Evolutionary conservation across 805 yeast genomes (phyloP), one percentile per base, ranked within the genome.

Genomic region (Metschnikowia matae): DNA sequence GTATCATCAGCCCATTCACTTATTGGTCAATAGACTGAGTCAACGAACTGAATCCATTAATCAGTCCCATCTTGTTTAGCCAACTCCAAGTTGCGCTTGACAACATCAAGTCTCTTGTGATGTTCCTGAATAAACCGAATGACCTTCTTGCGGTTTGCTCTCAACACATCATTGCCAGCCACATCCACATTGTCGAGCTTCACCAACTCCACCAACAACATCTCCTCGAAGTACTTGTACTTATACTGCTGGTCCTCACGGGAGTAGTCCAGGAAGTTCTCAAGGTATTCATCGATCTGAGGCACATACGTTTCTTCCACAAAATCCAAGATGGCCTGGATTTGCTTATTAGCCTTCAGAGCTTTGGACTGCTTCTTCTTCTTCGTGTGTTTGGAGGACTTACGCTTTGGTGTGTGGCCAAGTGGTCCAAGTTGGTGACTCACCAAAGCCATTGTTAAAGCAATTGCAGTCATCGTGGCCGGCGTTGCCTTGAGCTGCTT

Each of bases 161-260:
- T 79, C 55, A 87, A 68, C 1, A 71, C 68, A 1, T 69, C 78
- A 59, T 75, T 78, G 44, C 79, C 79, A 8, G 69, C 73, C 29
- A 73, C 74, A 53, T 84, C 86, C 34, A 87, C 72, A 2, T 79
- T 83, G 59, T 87, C 95, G 48, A 87, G 69, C 53, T 76, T 80
- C 74, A 87, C 75, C 56, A 86, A 65, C 54, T 84, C 74, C 62
- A 85, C 85, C 63, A 87, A 70, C 40, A 87, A 67, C 75, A 78
- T 78, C 64, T 87, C 95, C 58, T 83, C 85, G 63, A 73, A 82
- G 62, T 74, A 86, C 47, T 78, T 76, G 57, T 73, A 76, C 60
- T 79, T 77, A 63, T 81, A 84, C 51, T 66, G 64, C 34, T 66
- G 62, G 42, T 73, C 56, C 3, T 48, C 51, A 5, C 38, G 53